A percentile compares a stretch with the other conserved stretches of the same genome.
Evolutionary conservation across 352 stramenopile genomes (phyloP).

Genomic region (Elongisporangium undulatum): DNA sequence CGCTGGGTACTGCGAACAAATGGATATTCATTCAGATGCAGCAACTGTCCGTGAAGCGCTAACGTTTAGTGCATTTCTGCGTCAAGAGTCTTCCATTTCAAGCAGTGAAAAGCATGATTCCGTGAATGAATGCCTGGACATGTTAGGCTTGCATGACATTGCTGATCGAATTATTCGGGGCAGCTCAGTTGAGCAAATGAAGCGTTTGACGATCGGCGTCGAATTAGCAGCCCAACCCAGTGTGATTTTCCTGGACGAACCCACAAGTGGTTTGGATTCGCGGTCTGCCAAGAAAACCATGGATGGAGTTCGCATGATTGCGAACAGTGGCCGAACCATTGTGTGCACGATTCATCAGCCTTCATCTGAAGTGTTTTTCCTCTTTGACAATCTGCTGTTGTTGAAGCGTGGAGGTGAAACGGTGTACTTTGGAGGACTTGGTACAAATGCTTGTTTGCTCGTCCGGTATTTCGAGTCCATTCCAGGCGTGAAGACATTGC

Average conservation of each 20-base stretch:
- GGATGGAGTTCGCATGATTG: conserved; percentile 16
- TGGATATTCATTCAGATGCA: conserved; percentile 8
- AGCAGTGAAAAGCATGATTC: conserved; percentile 22
- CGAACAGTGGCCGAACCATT: conserved; percentile 18
- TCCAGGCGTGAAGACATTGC: conserved; percentile 7
- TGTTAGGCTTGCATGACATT: conserved; percentile 20
- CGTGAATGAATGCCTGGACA: conserved; percentile 15
- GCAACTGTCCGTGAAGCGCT: conserved; percentile 58
- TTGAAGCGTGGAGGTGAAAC: conserved; percentile 38
- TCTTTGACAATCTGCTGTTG: conserved; percentile 76
- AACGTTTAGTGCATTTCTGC: conserved; percentile 74
- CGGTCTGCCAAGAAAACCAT: conserved; percentile 9
- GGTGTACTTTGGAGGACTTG: conserved; percentile 33
- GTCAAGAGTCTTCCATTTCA: conserved; percentile 20
- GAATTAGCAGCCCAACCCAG: conserved; percentile 42
- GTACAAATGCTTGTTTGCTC: conserved; percentile 10
- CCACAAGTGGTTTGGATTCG: conserved; percentile 7
- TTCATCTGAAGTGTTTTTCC: conserved; percentile 65
- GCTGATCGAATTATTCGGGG: conserved; percentile 25
- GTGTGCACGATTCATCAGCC: conserved; percentile 90
- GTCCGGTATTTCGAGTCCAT: conserved; percentile 19
- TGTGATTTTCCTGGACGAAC: conserved; percentile 15
- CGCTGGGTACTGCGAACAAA: conserved; percentile 15
- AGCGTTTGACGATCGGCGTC: conserved; percentile 51
- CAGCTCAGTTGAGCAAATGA: conserved; percentile 17